These are phyloP conservation scores for Candida schatavii DNA, from an alignment of 805 yeast genomes.

Conservation along the genomic window DNA sequence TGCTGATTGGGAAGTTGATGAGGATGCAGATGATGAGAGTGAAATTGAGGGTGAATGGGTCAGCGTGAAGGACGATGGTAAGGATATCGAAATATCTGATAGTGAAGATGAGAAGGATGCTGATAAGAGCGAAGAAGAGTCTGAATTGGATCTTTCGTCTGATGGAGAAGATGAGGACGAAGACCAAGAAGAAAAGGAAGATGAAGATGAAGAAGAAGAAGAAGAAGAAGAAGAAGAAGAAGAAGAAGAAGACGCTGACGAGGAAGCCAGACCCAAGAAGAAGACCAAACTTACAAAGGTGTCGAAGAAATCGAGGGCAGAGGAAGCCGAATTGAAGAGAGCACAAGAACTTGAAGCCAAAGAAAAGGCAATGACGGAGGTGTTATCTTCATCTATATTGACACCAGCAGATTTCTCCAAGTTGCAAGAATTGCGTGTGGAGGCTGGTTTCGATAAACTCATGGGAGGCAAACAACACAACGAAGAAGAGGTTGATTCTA, in stretches of 20 bases:
- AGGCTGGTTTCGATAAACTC: slow-evolving; percentile 81
- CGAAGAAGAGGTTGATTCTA: slow-evolving; percentile 85
- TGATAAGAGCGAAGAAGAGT: slow-evolving; percentile 19
- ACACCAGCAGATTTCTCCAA: slow-evolving; percentile 99
- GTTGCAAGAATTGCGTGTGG: slow-evolving; percentile 77
- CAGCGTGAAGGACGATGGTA: slow-evolving; percentile 79
- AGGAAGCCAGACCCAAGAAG: slow-evolving; percentile 11
- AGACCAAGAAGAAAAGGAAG: slow-evolving; percentile 27
- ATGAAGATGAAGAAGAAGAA: slow-evolving; percentile 41
- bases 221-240: slow-evolving; percentile 29
- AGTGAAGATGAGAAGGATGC: slow-evolving; percentile 48
- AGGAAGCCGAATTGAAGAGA: slow-evolving; percentile 22
- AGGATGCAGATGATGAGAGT: slow-evolving; percentile 42
- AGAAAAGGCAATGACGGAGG: slow-evolving; percentile 40
- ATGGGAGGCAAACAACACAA: slow-evolving; percentile 59
- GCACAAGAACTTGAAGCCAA: slow-evolving; percentile 35
- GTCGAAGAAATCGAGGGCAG: slow-evolving; percentile 25
- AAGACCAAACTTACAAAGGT: slow-evolving; percentile 3
- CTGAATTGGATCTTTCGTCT: slow-evolving; percentile 34
- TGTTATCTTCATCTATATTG: slow-evolving; percentile 73
- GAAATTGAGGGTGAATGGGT: slow-evolving; percentile 93
- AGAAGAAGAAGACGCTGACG: slow-evolving; percentile 13
- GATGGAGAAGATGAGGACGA: slow-evolving; percentile 24
- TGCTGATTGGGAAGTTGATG: slow-evolving; percentile 61
- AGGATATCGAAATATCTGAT: slow-evolving; percentile 56